Base-by-base conservation (phyloP, 2,329 filamentous ascomycete genomes). In the Phialophora tarda region DNA sequence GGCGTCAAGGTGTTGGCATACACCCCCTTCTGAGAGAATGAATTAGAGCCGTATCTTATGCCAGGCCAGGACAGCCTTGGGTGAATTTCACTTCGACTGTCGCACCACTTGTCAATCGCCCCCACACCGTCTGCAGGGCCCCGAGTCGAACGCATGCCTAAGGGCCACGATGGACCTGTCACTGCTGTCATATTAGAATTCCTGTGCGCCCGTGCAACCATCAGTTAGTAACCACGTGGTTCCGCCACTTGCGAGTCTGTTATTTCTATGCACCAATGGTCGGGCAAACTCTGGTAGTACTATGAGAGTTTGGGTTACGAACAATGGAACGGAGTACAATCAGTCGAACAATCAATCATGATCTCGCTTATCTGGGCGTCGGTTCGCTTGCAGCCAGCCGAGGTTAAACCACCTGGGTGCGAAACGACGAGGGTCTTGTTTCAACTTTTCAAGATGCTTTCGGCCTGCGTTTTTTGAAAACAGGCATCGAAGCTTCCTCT, bases 381-480 rank as follows among this genome's bases (percentile, higher is more conserved):
- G 67, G 64, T 65, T 69, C 67, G 67, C 64, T 58, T 69, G 62
- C 17, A 53, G 58, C 64, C 64, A 17, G 62, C 57, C 50, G 62
- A 66, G 64, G 60, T 61, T 53, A 51, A 59, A 61, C 63, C 21
- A 44, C 21, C 21, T 21, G 17, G 14, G 55, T 44, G 14, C 48
- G 17, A 23, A 21, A 17, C 28, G 56, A 21, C 21, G 30, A 56
- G 24, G n/a, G 41, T 21, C 48, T 38, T 30, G 59, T 59, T 54
- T 54, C 44, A 21, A 56, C 51, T 77, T 17, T 78, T 71, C 76
- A 79, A 71, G 77, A 76, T 58, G 75, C 72, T 72, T 82, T 83
- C 2, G 79, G 76, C 69, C 81, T 83, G 69, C 81, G 80, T 69
- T 82, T 83, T 71, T 82, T 83, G 75, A 83, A 83, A 24, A 82